Percentiles rank a stretch among this genome's conserved stretches.
Evolutionary conservation across 2,329 filamentous ascomycete genomes (phyloP).

Genomic region (Aureobasidium pullulans): DNA sequence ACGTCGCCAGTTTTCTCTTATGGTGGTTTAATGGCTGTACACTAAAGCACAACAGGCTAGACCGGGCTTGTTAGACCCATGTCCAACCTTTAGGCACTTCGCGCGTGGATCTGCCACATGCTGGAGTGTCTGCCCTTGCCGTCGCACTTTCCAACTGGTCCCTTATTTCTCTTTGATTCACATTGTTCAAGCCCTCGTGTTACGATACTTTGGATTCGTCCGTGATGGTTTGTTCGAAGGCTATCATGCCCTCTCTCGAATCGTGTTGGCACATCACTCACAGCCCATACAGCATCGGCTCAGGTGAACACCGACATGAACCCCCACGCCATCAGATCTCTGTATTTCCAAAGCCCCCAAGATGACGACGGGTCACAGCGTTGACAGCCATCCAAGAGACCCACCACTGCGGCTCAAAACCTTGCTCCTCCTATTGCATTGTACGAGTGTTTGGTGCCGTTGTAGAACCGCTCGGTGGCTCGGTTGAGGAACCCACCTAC

Average conservation of each 20-base stretch:
- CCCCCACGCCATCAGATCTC: not conserved
- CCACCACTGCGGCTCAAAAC: slow-evolving; percentile 6
- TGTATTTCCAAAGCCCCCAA: not conserved
- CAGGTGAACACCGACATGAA: not conserved
- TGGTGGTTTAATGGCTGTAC: not conserved
- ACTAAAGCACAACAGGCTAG: not conserved
- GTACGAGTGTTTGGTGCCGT: not conserved
- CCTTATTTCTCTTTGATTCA: not conserved
- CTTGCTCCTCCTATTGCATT: not conserved
- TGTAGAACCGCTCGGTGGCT: slow-evolving; percentile 7
- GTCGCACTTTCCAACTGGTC: not conserved
- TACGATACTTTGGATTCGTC: not conserved
- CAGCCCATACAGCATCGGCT: no score
- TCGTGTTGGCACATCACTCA: no score
- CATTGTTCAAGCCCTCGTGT: not conserved
- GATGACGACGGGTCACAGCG: slow-evolving; percentile 7
- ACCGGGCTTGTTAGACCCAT: no score
- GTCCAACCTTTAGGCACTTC: not conserved
- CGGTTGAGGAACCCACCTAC: slow-evolving; percentile 4
- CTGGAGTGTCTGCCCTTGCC: not conserved
- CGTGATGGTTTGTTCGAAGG: no score
- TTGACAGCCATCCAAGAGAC: not conserved
- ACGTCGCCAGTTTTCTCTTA: slow-evolving; percentile 4
- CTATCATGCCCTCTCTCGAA: no score
- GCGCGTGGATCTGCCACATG: slow-evolving; percentile 7